Conservation (phyloP, 2,329 filamentous ascomycete species). For the Ophiocordyceps sinensis region DNA sequence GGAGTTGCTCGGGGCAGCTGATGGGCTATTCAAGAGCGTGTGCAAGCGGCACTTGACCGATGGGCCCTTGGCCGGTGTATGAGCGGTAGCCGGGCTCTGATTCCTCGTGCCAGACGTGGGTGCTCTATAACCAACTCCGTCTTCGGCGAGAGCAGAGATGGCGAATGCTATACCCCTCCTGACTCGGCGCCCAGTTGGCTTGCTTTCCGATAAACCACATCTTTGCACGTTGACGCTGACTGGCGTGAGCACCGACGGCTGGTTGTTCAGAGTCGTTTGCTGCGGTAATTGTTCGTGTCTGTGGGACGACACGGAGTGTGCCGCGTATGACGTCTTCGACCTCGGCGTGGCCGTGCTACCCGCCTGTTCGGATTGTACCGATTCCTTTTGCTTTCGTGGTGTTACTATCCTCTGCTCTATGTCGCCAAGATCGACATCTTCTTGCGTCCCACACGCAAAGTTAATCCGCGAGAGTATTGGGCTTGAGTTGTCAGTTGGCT, state of each 20-base stretch:
- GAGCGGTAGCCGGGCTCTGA: constrained; percentile 2
- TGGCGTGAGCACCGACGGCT: constrained; percentile 19
- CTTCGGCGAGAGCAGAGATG: constrained; percentile 32
- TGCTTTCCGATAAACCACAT: constrained; percentile 9
- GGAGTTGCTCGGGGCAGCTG: constrained; percentile 2
- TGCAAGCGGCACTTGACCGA: constrained; percentile 16
- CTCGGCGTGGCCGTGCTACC: background rate
- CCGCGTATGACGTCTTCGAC: background rate
- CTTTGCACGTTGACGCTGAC: constrained; percentile 19
- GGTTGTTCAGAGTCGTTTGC: constrained; percentile 4
- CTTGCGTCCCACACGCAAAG: constrained; percentile 23
- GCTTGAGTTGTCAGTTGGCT: constrained; percentile 16
- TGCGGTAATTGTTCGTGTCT: constrained; percentile 1
- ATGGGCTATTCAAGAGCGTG: constrained; percentile 16
- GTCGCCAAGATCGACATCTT: constrained; percentile 43
- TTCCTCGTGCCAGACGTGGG: background rate
- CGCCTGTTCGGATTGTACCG: constrained; percentile 6
- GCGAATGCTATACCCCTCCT: constrained; percentile 17
- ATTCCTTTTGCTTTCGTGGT: constrained; percentile 18
- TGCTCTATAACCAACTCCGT: constrained; percentile 20
- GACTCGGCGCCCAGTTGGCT: constrained; percentile 5
- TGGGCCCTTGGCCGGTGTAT: constrained; percentile 9
- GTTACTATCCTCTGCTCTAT: constrained; percentile 18
- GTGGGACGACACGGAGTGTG: background rate
- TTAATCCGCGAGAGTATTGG: constrained; percentile 10